phyloP scores from a whole-genome alignment of 192 early-diverging fungal genomes.

The Gonapodya prolifera region DNA sequence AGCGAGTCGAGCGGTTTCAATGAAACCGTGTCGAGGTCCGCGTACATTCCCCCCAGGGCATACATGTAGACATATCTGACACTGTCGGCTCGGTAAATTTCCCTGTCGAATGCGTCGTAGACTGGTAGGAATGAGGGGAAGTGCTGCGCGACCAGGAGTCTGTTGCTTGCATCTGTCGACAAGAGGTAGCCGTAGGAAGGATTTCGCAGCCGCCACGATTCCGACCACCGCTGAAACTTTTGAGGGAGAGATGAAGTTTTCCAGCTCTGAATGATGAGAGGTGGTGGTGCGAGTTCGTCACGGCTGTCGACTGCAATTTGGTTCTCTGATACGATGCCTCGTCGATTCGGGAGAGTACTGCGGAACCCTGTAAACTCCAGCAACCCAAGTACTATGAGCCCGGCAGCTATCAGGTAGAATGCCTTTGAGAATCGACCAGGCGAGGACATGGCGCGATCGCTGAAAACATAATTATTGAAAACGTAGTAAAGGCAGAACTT shows the following conservation, averaged over 20 bases:
- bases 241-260: not conserved
- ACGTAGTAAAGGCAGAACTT: no score
- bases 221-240: not conserved
- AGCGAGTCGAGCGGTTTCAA: not conserved
- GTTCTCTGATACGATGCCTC: no score
- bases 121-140: not conserved
- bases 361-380: no score
- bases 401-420: no score
- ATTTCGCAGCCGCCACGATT: not conserved
- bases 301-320: no score
- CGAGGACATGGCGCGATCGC: no score
- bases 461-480: no score
- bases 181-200: not conserved
- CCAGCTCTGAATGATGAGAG: not conserved
- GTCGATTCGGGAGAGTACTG: no score
- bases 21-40: not conserved
- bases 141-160: not conserved
- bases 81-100: not conserved
- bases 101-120: not conserved
- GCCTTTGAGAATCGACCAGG: no score
- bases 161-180: not conserved
- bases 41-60: not conserved
- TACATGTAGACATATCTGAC: not conserved
- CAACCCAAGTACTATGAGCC: no score
- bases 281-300: no score